phyloP scores from a whole-genome alignment of 2,329 filamentous ascomycete genomes.

The Pseudogymnoascus sp. region DNA sequence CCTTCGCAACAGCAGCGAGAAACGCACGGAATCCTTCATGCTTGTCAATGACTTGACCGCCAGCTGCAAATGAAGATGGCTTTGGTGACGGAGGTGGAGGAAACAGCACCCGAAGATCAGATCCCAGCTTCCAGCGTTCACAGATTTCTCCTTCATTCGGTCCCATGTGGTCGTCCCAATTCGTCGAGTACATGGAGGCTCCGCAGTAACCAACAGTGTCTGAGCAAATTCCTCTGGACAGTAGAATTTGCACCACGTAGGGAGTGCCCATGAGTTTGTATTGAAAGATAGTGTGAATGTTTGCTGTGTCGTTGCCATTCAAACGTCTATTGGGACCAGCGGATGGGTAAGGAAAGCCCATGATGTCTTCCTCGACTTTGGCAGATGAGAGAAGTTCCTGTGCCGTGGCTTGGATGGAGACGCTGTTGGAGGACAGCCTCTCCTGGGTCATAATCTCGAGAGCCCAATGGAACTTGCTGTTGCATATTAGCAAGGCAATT shows the following conservation, averaged over 20 bases:
- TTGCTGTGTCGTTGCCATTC: constrained; percentile 20
- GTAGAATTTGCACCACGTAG: constrained; percentile 29
- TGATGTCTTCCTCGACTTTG: constrained; percentile 19
- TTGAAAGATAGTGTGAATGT: constrained; percentile 24
- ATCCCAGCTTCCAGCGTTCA: constrained; percentile 22
- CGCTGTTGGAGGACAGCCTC: background rate
- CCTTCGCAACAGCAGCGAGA: constrained; percentile 19
- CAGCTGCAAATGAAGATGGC: background rate
- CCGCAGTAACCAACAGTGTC: constrained; percentile 21
- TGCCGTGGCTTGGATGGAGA: constrained; percentile 18
- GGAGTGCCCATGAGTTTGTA: constrained; percentile 22
- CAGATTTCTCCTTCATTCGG: constrained; percentile 16
- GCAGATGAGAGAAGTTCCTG: constrained; percentile 16
- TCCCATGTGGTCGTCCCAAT: constrained; percentile 21
- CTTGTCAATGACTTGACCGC: constrained; percentile 10
- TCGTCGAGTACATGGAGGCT: constrained; percentile 26
- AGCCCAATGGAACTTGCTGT: constrained; percentile 28
- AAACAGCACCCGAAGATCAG: constrained; percentile 24
- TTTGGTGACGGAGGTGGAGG: background rate
- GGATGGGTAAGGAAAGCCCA: constrained; percentile 23
- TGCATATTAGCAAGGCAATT: background rate
- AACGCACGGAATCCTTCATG: constrained; percentile 20
- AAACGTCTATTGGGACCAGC: constrained; percentile 14
- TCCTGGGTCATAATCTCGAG: constrained; percentile 29
- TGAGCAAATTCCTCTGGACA: constrained; percentile 23